Conservation (phyloP, 345 rosid species). For the Populus tremula region DNA sequence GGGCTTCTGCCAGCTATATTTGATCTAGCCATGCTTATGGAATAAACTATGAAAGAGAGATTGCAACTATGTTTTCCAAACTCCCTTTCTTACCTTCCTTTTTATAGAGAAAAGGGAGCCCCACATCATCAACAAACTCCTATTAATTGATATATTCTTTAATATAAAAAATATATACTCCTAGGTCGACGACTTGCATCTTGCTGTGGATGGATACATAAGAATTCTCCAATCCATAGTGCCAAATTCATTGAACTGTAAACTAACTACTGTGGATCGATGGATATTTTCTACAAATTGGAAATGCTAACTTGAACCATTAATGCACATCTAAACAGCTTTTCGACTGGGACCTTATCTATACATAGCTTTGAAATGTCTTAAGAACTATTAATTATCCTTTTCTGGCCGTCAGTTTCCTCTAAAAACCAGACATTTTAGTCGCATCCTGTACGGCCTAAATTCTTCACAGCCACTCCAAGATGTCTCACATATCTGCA, state of each 20-base stretch:
- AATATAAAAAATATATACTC: too few species aligned
- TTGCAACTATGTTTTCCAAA: not conserved
- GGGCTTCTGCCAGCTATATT: not conserved
- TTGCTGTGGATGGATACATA: too few species aligned
- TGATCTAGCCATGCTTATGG: not conserved
- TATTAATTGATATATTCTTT: too few species aligned
- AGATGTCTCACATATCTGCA: not conserved
- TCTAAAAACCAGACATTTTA: not conserved
- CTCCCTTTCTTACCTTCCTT: not conserved
- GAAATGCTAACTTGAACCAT: not conserved
- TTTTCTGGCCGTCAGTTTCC: not conserved
- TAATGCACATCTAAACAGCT: not conserved
- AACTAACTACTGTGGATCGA: not conserved
- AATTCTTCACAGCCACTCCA: not conserved
- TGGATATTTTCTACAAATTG: not conserved
- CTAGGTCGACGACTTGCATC: not conserved
- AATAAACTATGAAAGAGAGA: not conserved
- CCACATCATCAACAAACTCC: too few species aligned
- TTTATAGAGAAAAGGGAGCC: not conserved
- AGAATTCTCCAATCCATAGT: not conserved
- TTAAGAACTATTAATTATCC: not conserved
- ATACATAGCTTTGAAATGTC: not conserved
- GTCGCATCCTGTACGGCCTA: not conserved
- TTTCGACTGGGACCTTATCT: not conserved
- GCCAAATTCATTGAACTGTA: not conserved